Base-by-base conservation (phyloP, 1,284 basidiomycete genomes). In the Coniferiporia sulphurascens region DNA sequence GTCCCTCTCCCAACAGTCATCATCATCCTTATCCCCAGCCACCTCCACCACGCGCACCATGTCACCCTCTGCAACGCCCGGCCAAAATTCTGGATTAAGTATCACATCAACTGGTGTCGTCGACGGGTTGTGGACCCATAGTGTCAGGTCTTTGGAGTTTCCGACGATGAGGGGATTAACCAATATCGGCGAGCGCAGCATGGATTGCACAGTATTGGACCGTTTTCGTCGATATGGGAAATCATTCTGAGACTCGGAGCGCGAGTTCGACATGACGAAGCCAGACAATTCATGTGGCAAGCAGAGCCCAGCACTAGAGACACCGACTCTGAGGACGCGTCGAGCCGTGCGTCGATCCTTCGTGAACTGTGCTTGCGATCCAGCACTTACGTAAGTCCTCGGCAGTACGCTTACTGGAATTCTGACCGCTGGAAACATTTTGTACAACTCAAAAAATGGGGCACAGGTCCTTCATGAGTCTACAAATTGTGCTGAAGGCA, bases 111-210 rank as follows among this genome's bases (percentile, higher is more conserved):
- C 68, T 0, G 79, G 80, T 8, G 52, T 22, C 17, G 56, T 84
- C 65, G 81, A 83, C n/a, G 78, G 67, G 62, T 89, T 86, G 65
- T 89, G 85, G 3, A 90, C 87, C 89, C 89, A 90, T 13, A 79
- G 77, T 46, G 83, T 86, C 38, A 91, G 73, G 0, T 78, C 71
- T 63, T 80, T 85, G 7, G 72, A 76, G 65, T 87, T 86, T 13
- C 87, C 88, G 32, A 81, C 65, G 65, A 78, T 77, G 12, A 90
- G 73, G 0, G 83, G 81, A 3, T 72, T 63, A n/a, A 74, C 65
- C 2, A 67, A 62, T 3, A 62, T 22, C 7, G 63, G 56, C 9
- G 76, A 70, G 1, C 74, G 70, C 17, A 82, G 75, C 57, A 82
- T 72, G 2, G 88, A 90, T 55, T 86, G 84, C 0, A 81, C 78